A percentile compares a stretch with the other conserved stretches of the same genome.
These are phyloP conservation scores for Erythrophleum ivorense DNA, from an alignment of 331 rosid genomes.

Conservation along the genomic window DNA sequence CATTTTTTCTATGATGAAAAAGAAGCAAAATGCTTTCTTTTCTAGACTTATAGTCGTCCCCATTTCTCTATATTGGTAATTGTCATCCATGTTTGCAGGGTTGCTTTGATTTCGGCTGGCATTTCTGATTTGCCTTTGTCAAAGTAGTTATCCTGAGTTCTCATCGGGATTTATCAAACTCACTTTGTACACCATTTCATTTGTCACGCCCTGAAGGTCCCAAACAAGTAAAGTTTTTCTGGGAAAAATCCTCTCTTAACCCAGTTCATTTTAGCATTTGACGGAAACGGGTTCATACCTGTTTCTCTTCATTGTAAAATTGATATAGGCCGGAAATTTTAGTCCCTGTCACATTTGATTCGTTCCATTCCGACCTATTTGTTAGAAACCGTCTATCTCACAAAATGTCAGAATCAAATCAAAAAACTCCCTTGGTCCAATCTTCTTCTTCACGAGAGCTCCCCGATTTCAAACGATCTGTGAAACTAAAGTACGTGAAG, in stretches of 20 bases:
- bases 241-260: neutral
- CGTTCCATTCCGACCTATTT: conserved; percentile 17
- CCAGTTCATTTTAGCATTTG: conserved; percentile 23
- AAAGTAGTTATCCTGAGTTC: neutral
- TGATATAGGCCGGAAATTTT: conserved; percentile 8
- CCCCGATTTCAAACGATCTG: conserved; percentile 61
- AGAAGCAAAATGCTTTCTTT: conserved; percentile 25
- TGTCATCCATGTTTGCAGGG: conserved; percentile 44
- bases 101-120: conserved; percentile 22
- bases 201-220: neutral
- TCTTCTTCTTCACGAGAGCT: conserved; percentile 37
- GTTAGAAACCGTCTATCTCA: neutral
- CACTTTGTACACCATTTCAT: neutral
- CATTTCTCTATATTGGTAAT: neutral
- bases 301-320: conserved; percentile 27
- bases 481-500: conserved; percentile 64
- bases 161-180: neutral
- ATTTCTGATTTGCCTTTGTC: conserved; percentile 10
- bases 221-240: neutral
- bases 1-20: neutral
- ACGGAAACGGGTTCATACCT: conserved; percentile 14
- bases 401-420: conserved; percentile 49
- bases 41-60: conserved; percentile 2
- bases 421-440: conserved; percentile 37
- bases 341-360: conserved; percentile 12